These are phyloP conservation scores for barley (Hordeum vulgare) DNA, from an alignment of 176 grass and related monocot genomes.

Conservation along the genomic window MorexV3_pseudomolecules_assembly NC_058523.1:537535583-537536082, in stretches of 20 bases:
- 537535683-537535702: constrained; percentile 21
- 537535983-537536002: constrained; percentile 67
- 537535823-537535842: constrained; percentile 37
- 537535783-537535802: constrained; percentile 33
- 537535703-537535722: constrained; percentile 60
- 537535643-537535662: neutral
- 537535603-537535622: neutral
- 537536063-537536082: constrained; percentile 54
- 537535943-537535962: constrained; percentile 36
- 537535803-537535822: constrained; percentile 58
- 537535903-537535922: constrained; percentile 31
- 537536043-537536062: constrained; percentile 55
- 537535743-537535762: constrained; percentile 32
- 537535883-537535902: neutral
- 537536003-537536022: constrained; percentile 60
- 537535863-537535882: constrained; percentile 6
- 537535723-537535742: constrained; percentile 77
- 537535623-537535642: constrained; percentile 45
- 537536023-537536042: constrained; percentile 56
- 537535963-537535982: constrained; percentile 38
- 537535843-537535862: constrained; percentile 77
- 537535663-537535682: constrained; percentile 16
- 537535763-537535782: neutral
- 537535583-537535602: constrained; percentile 26
- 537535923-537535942: constrained; percentile 43